phyloP scores from a whole-genome alignment of 1,284 basidiomycete species.

The Malassezia pachydermatis region DNA sequence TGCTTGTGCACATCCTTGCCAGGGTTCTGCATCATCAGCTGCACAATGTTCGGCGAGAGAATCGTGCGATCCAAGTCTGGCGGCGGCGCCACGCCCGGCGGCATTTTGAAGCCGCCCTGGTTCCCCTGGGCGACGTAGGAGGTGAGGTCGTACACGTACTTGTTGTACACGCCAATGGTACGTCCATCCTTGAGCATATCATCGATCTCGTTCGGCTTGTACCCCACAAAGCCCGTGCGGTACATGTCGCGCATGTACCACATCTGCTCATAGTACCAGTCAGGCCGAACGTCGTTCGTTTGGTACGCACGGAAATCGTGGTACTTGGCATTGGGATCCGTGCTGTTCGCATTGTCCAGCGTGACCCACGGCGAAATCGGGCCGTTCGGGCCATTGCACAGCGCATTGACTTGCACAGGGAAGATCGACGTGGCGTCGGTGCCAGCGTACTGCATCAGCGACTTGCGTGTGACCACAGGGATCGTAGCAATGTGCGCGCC shows the following conservation, averaged over 20 bases:
- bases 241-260: constrained; percentile 67
- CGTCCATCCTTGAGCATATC: constrained; percentile 58
- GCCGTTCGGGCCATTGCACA: constrained; percentile 78
- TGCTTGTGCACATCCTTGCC: constrained; percentile 76
- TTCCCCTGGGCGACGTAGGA: constrained; percentile 55
- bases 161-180: constrained; percentile 69
- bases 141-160: constrained; percentile 77
- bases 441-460: constrained; percentile 74
- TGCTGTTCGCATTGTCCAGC: constrained; percentile 67
- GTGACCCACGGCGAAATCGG: constrained; percentile 73
- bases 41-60: constrained; percentile 64
- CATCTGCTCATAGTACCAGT: constrained; percentile 87
- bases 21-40: constrained; percentile 70
- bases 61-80: constrained; percentile 57
- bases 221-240: constrained; percentile 80
- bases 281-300: constrained; percentile 78
- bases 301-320: constrained; percentile 72
- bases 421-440: constrained; percentile 67
- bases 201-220: constrained; percentile 66
- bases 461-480: constrained; percentile 63
- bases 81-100: constrained; percentile 59
- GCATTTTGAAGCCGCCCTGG: constrained; percentile 52
- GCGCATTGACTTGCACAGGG: constrained; percentile 89
- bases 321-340: constrained; percentile 65
- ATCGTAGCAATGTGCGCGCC: constrained; percentile 59